Base-by-base conservation (phyloP, 805 yeast genomes). In the Ogataea neopini region DNA sequence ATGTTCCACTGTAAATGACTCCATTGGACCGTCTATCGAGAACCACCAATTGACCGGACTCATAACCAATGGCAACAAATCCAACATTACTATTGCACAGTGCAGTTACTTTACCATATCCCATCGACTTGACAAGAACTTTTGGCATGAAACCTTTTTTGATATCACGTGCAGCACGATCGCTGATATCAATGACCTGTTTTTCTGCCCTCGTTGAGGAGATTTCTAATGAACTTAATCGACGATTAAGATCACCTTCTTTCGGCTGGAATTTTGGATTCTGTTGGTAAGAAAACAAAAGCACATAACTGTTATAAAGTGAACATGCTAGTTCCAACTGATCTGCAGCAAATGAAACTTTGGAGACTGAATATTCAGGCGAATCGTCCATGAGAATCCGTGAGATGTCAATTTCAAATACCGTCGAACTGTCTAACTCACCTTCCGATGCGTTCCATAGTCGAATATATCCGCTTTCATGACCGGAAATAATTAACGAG, bases 391-490 rank as follows among this genome's bases (percentile, higher is more conserved):
- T 54, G 32, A 83, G 54, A 11, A 81, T 72, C 35, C 71, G 68
- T 1, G 81, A 67, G 9, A 84, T 70, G 56, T 80, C 77, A 30
- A 84, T 74, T 52, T 83, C 87, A 53, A 86, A 69, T 3, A 81
- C 82, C 6, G 78, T 70, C 7, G 77, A 68, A 33, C 81, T 83
- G 47, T 76, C 81, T 6, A 83, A 58, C 51, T 88, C 96, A 17
- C 86, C 86, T 47, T 83, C 80, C 0, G 95, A 81, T 0, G 89
- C 84, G 67, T 92, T 96, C 82, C 90, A 84, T 8, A 92, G 72
- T 45, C 97, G 75, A 0, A 94, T 80, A 29, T 84, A 77, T 0
- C 97, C 98, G 62, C 85, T 85, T 29, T 83, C 79, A 61, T 94
- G 96, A 0, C 97, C 98, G 0, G 96, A 83, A 1, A 89, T 82